Evolutionary conservation across 768 basidiomycete species (phyloP).

Genomic region (Inosperma sp.): DNA sequence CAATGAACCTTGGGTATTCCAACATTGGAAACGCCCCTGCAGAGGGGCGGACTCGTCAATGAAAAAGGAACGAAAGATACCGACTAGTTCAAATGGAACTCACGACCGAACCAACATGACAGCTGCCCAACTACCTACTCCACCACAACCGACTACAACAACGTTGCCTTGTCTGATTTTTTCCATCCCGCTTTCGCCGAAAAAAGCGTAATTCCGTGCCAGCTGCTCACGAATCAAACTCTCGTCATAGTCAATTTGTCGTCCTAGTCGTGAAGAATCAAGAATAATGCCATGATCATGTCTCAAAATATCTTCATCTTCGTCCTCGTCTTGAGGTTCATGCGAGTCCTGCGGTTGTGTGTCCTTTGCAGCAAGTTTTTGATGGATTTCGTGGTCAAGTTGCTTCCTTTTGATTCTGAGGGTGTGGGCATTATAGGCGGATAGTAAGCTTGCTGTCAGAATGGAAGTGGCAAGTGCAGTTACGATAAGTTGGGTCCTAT

Average conservation of each 20-base stretch:
- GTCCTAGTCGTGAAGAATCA: slow-evolving; percentile 4
- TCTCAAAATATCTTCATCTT: slow-evolving; percentile 7
- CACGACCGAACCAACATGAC: slow-evolving; percentile 91
- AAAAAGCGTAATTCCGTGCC: slow-evolving; percentile 91
- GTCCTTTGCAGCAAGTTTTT: slow-evolving; percentile 45
- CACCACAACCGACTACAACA: slow-evolving; percentile 91
- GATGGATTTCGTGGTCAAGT: slow-evolving; percentile 53
- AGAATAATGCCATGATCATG: neutral
- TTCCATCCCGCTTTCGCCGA: slow-evolving; percentile 84
- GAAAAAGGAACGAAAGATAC: neutral
- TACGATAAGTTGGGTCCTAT: slow-evolving; percentile 59
- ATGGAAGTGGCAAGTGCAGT: slow-evolving; percentile 63
- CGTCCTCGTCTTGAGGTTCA: slow-evolving; percentile 7
- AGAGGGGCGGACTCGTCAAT: neutral
- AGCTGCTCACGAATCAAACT: slow-evolving; percentile 84
- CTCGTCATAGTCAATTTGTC: slow-evolving; percentile 54
- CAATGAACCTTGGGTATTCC: slow-evolving; percentile 88
- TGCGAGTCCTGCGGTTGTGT: slow-evolving; percentile 21
- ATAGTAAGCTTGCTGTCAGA: slow-evolving; percentile 55
- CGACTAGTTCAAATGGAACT: slow-evolving; percentile 27
- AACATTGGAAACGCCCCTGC: slow-evolving; percentile 78
- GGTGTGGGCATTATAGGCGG: slow-evolving; percentile 50
- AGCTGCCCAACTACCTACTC: slow-evolving; percentile 95
- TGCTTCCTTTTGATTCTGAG: slow-evolving; percentile 46
- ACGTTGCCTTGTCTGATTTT: slow-evolving; percentile 72